Conservation (phyloP, 768 basidiomycete genomes). For the Tubosaeta brunneosetosa region DNA sequence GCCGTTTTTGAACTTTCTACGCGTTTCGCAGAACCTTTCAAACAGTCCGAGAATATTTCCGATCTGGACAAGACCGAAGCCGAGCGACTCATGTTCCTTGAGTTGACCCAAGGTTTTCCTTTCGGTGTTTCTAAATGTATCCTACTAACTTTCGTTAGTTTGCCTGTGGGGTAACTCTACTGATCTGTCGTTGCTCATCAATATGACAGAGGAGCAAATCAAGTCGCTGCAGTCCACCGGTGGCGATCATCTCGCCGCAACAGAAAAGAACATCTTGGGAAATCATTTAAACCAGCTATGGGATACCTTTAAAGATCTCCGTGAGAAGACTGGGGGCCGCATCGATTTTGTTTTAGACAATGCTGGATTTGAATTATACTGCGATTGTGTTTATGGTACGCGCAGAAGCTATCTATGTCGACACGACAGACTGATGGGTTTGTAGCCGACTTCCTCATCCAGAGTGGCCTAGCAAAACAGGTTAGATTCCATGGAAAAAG, state of each 20-base stretch:
- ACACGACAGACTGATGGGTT: conserved; percentile 8
- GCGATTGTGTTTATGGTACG: conserved; percentile 80
- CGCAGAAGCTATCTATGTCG: neutral
- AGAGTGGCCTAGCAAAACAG: conserved; percentile 78
- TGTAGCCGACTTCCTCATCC: conserved; percentile 87
- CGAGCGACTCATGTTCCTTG: conserved; percentile 82
- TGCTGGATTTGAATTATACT: conserved; percentile 81
- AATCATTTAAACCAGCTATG: conserved; percentile 73
- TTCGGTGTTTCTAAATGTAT: neutral
- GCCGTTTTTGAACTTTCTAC: conserved; percentile 93
- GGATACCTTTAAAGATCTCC: conserved; percentile 67
- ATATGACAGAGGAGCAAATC: conserved; percentile 98
- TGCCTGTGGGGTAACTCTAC: conserved; percentile 98
- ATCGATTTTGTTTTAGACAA: conserved; percentile 84
- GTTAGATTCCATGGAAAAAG: conserved; percentile 95
- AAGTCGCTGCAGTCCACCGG: conserved; percentile 95
- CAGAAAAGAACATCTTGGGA: conserved; percentile 94
- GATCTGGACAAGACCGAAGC: conserved; percentile 57
- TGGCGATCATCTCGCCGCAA: conserved; percentile 90
- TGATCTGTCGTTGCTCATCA: conserved; percentile 89
- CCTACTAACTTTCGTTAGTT: conserved; percentile 41
- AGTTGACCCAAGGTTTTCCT: conserved; percentile 78
- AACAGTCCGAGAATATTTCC: conserved; percentile 49
- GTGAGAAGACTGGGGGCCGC: conserved; percentile 65
- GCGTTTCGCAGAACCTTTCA: conserved; percentile 85